Evolutionary conservation across 176 grass and related monocot species (phyloP).

Genomic region (Thinopyrum elongatum): DNA sequence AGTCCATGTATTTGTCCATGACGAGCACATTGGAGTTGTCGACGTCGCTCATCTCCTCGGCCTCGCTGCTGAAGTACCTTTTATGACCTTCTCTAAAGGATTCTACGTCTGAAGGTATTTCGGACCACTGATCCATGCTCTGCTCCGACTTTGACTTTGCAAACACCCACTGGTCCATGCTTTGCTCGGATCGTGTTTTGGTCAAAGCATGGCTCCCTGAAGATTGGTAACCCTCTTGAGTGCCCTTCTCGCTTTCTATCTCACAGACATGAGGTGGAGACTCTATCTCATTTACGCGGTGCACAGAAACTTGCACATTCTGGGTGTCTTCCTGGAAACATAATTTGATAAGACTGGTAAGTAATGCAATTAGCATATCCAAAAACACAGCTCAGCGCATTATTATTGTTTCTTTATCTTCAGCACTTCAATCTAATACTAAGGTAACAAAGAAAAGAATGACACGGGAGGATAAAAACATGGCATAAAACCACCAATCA

Average conservation of each 20-base stretch:
- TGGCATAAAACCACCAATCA: background rate
- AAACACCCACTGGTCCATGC: slow-evolving; percentile 83
- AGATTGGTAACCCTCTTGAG: slow-evolving; percentile 57
- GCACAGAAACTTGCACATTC: slow-evolving; percentile 22
- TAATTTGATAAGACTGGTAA: slow-evolving; percentile 17
- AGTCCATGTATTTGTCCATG: slow-evolving; percentile 98
- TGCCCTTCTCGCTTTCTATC: slow-evolving; percentile 56
- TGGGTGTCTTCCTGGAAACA: slow-evolving; percentile 36
- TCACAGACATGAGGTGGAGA: slow-evolving; percentile 41
- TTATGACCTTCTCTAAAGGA: slow-evolving; percentile 45
- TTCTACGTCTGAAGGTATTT: slow-evolving; percentile 73
- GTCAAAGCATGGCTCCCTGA: slow-evolving; percentile 38
- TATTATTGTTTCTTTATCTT: background rate
- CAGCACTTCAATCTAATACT: background rate
- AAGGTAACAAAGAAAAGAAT: background rate
- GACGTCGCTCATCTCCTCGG: slow-evolving; percentile 46
- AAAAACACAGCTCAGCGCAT: background rate
- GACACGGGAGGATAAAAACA: background rate
- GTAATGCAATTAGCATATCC: background rate
- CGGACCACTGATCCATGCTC: slow-evolving; percentile 96
- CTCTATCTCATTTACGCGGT: slow-evolving; percentile 44
- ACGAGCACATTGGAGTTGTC: slow-evolving; percentile 58
- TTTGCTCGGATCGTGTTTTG: slow-evolving; percentile 63
- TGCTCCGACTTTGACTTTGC: slow-evolving; percentile 76
- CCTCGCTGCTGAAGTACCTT: slow-evolving; percentile 47